Evolutionary conservation across 2,329 filamentous ascomycete genomes (phyloP).

Genomic region (Xylariaceae sp.): DNA sequence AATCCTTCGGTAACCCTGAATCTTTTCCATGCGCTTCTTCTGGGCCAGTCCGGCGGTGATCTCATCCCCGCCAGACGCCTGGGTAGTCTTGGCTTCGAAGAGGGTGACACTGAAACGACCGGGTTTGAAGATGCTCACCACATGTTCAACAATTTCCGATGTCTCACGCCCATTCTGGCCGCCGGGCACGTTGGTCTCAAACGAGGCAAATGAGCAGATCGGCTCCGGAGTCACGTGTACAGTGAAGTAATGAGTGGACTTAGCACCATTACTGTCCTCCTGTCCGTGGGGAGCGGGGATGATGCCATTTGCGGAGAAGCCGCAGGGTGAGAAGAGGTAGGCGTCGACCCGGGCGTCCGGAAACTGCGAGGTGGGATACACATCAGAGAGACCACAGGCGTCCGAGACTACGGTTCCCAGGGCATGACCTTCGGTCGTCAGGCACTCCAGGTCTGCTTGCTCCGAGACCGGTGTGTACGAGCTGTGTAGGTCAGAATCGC

Average conservation of each 20-base stretch:
- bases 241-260: constrained; percentile 84
- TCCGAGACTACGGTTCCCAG: constrained; percentile 91
- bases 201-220: constrained; percentile 94
- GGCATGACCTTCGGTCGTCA: constrained; percentile 90
- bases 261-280: constrained; percentile 38
- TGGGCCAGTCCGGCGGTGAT: constrained; percentile 29
- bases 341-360: constrained; percentile 91
- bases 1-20: constrained; percentile 80
- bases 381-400: constrained; percentile 76
- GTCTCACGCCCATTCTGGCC: constrained; percentile 84
- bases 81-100: constrained; percentile 75
- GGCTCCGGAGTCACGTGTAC: constrained; percentile 97
- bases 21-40: constrained; percentile 61
- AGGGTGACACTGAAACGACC: constrained; percentile 96
- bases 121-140: constrained; percentile 92
- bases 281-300: constrained; percentile 67
- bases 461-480: constrained; percentile 53
- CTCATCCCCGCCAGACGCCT: constrained; percentile 38
- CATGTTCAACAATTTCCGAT: constrained; percentile 84
- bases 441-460: constrained; percentile 58
- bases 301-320: constrained; percentile 95
- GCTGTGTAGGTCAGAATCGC: constrained; percentile 46
- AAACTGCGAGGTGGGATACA: constrained; percentile 82
- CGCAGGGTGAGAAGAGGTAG: constrained; percentile 93
- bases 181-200: constrained; percentile 95